Evolutionary conservation across 2,329 filamentous ascomycete genomes (phyloP).

Genomic region (Fusarium tricinctum): DNA sequence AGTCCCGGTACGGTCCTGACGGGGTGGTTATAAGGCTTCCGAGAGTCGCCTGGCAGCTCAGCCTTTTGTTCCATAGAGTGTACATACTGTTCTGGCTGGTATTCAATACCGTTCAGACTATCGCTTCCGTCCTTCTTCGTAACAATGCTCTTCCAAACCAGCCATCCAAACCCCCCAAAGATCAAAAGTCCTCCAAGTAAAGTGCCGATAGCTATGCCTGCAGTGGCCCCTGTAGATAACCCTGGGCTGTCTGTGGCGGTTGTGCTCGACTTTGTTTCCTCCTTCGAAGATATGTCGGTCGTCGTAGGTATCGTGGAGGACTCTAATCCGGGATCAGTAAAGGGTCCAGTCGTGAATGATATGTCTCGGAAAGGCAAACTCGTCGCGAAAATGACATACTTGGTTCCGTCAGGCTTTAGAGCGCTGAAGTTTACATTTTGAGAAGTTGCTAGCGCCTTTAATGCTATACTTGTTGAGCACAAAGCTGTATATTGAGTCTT

Average conservation of each 20-base stretch:
- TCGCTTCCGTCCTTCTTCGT: not conserved
- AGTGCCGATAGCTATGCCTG: not conserved
- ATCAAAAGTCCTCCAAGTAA: not conserved
- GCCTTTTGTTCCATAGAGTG: not conserved
- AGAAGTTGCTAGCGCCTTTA: not conserved
- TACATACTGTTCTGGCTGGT: not conserved
- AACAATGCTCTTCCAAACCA: not conserved
- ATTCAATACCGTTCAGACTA: not conserved
- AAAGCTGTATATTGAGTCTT: not conserved
- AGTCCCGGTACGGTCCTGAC: not conserved
- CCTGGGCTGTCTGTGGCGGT: not conserved
- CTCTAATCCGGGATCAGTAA: not conserved
- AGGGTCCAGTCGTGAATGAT: not conserved
- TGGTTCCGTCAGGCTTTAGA: not conserved
- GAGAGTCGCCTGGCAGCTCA: not conserved
- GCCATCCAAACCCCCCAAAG: not conserved
- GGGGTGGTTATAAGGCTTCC: not conserved
- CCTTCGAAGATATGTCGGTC: not conserved
- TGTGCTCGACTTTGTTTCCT: not conserved
- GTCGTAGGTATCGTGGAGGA: not conserved
- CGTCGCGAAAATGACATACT: not conserved
- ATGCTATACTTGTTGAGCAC: not conserved
- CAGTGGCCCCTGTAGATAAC: not conserved
- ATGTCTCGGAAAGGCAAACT: not conserved
- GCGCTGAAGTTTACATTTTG: not conserved